Evolutionary conservation across 768 basidiomycete genomes (phyloP).

Genomic region (Coprinopsis sp.): DNA sequence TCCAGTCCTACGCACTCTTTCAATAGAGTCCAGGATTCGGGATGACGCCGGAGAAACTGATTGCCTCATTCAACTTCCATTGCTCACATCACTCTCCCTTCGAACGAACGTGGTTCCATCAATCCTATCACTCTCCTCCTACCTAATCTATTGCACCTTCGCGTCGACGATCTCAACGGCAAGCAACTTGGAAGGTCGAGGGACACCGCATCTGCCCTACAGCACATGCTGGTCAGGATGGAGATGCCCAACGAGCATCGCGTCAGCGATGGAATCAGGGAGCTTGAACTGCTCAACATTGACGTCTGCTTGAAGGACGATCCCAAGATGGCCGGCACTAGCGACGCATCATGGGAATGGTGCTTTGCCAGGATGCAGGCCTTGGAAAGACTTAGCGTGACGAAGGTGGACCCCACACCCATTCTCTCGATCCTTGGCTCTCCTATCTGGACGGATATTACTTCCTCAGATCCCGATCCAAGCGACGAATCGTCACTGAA

Average conservation of each 20-base stretch:
- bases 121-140: conserved; percentile 27
- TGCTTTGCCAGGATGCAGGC: conserved; percentile 26
- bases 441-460: not conserved
- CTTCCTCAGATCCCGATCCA: not conserved
- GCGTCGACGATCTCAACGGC: conserved; percentile 33
- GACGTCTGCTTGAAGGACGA: conserved; percentile 6
- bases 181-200: conserved; percentile 21
- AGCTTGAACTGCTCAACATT: conserved; percentile 25
- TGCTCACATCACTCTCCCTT: conserved; percentile 25
- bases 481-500: not conserved
- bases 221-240: conserved; percentile 28
- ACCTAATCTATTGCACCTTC: conserved; percentile 25
- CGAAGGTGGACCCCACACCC: conserved; percentile 17
- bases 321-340: conserved; percentile 3
- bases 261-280: conserved; percentile 15
- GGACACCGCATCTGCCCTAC: conserved; percentile 24
- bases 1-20: conserved; percentile 14
- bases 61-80: conserved; percentile 17
- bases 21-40: conserved; percentile 21
- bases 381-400: conserved; percentile 20
- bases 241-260: conserved; percentile 20
- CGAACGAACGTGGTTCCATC: conserved; percentile 31
- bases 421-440: conserved; percentile 16
- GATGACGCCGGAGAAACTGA: not conserved
- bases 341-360: conserved; percentile 23